Evolutionary conservation across 2,329 filamentous ascomycete genomes (phyloP), one percentile per base, ranked within the genome.

Genomic region (Camptophora hylomeconis): DNA sequence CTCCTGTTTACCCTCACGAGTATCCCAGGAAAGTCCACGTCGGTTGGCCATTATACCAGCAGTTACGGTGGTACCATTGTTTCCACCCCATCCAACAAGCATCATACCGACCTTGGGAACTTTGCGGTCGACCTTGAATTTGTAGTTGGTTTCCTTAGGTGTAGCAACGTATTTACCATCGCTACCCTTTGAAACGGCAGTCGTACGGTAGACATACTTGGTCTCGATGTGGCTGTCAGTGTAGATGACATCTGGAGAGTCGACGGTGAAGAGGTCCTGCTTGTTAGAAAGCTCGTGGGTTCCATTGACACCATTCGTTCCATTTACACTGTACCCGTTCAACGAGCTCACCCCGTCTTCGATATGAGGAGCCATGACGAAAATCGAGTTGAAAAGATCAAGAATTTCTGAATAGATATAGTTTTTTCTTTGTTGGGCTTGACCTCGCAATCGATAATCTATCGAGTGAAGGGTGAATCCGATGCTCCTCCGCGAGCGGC

Each of bases 21-120:
- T 95, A 41, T 94, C 82, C 89, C 89, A 98, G 38, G 67, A 65
- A 35, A 95, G 71, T 35, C 73, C 69, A 46, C 77, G 80, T 53
- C 82, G 80, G 63, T 98, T 98, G 60, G 87, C 89, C 53, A 98
- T 71, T 59, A 98, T 92, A 56, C 87, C 89, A 38, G 89, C 89
- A 36, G 89, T 95, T 39, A 98, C 83, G 34, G 89, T 98, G 43
- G 83, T 83, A 43, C 89, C 89, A 54, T 98, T 98, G 73, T 98
- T 98, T 51, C 89, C 89, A 59, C 89, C 89, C 75, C 80, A 87
- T 41, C 89, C 89, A 44, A 98, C 87, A 43, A 98, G 71, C 89
- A 98, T 95, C 65, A 94, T 72, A 52, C 89, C 89, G 45, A 83
- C 72, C 69, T 87, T 92, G 59, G 84, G 83, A 36, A 95, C 72